Conservation (phyloP, 345 rosid genomes). For the Arabis alpina region DNA sequence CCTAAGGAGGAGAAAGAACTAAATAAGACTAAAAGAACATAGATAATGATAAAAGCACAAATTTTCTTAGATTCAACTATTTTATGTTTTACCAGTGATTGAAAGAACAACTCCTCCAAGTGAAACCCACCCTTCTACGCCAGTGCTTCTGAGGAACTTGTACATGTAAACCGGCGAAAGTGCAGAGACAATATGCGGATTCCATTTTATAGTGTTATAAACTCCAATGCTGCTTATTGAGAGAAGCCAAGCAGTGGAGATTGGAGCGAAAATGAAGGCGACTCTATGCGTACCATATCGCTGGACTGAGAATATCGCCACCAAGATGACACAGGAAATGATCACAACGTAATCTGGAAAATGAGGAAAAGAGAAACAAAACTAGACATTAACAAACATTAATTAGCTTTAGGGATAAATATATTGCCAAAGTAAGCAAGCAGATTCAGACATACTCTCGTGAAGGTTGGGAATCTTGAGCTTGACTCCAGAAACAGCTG, state of each 20-base stretch:
- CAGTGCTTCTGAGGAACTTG: conserved; percentile 69
- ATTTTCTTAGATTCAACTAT: background rate
- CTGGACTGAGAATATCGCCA: conserved; percentile 86
- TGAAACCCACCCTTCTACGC: conserved; percentile 84
- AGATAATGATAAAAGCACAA: background rate
- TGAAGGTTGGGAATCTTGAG: conserved; percentile 65
- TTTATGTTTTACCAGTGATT: conserved; percentile 61
- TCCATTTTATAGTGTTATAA: conserved; percentile 79
- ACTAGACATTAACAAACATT: background rate
- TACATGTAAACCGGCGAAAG: conserved; percentile 84
- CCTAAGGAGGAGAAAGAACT: conserved; percentile 50
- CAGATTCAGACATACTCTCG: conserved; percentile 58
- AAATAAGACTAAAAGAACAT: conserved; percentile 15
- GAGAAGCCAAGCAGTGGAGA: conserved; percentile 77
- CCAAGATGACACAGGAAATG: conserved; percentile 68
- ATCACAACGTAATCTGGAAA: conserved; percentile 65
- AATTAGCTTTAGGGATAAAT: background rate
- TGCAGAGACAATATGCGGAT: conserved; percentile 64
- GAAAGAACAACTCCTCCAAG: conserved; percentile 91
- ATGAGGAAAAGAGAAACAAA: conserved; percentile 14
- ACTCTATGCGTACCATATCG: conserved; percentile 82
- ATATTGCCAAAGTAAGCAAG: conserved; percentile 1
- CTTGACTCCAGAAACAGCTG: conserved; percentile 78
- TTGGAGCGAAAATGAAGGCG: conserved; percentile 80
- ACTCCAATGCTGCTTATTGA: conserved; percentile 70